Conservation (phyloP, 2,329 filamentous ascomycete genomes). For the Fusarium gaditjirri region DNA sequence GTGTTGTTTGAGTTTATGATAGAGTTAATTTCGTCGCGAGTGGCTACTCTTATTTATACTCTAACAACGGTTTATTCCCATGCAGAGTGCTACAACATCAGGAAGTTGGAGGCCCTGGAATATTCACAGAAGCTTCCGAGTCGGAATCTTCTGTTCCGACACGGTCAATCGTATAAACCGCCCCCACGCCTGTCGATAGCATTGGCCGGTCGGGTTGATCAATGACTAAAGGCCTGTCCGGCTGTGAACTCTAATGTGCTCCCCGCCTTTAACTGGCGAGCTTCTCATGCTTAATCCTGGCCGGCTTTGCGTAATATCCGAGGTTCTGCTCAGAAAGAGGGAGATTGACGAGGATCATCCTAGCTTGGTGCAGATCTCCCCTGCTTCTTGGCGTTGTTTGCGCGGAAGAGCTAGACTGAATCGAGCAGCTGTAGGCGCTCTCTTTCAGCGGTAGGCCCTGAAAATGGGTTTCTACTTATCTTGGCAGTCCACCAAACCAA, state of each 20-base stretch:
- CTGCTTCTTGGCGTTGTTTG: too few species aligned
- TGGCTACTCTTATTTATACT: not conserved
- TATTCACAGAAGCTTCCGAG: not conserved
- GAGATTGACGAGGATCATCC: not conserved
- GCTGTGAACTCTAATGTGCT: not conserved
- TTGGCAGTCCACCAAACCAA: rapidly evolving
- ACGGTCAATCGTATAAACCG: not conserved
- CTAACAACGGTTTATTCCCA: not conserved
- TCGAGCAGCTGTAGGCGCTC: not conserved
- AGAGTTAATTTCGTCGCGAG: too few species aligned
- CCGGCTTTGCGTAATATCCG: not conserved
- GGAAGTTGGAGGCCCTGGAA: not conserved
- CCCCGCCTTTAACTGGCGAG: not conserved
- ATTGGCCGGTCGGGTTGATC: not conserved
- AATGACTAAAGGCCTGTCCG: not conserved
- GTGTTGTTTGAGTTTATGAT: not conserved
- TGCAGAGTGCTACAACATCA: not conserved
- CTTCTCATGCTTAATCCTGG: not conserved
- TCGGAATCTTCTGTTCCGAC: too few species aligned
- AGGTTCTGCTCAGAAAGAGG: not conserved
- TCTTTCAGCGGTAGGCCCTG: not conserved
- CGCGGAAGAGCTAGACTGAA: not conserved
- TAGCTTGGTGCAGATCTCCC: not conserved
- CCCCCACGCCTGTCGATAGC: not conserved
- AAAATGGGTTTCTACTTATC: too few species aligned